Evolutionary conservation across 768 basidiomycete genomes (phyloP), one percentile per base, ranked within the genome.

Genomic region (Asterophora lycoperdoides): DNA sequence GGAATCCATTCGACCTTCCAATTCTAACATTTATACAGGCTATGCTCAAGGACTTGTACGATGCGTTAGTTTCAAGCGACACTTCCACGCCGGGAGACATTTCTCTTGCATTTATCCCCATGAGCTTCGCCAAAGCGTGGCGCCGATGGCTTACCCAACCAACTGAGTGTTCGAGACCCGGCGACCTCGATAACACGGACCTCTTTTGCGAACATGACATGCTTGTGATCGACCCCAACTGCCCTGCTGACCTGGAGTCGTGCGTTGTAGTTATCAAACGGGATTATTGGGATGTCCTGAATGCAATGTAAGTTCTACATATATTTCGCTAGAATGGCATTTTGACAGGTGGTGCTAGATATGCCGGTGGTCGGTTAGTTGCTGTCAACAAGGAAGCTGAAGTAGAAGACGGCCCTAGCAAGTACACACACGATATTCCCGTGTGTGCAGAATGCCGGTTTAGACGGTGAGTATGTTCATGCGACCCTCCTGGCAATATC

Each of bases 141-240:
- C 72, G 73, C 46, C 72, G 74, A 48, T 93, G 91, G 91, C 59
- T 83, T 6, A 68, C 68, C 45, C 75, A 74, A 44, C 85, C 85
- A 13, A 65, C 71, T 6, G 77, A 79, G 49, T 59, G 68, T 42
- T 53, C 68, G 26, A 79, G 88, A 26, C 89, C 90, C 0, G 73
- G 75, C n/a, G 49, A 44, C 5, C 60, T 91, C 30, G 80, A 89
- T 62, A 90, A 83, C 55, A 67, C 72, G 10, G 57, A 61, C 8
- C 83, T 87, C 58, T 56, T 89, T 41, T 93, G 91, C 64, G 68
- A 77, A 49, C 91, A 93, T 63, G 70, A 70, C 5, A 63, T 72
- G 52, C 74, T 92, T 7, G 63, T 70, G 11, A 68, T 91, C 41
- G 88, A 93, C 64, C 83, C 86, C 1, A 86, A 82, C 56, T 69